Percentiles rank a stretch among this genome's conserved stretches.
Evolutionary conservation across 257 asterid genomes (phyloP).

Genomic region (Nicotiana paniculata): DNA sequence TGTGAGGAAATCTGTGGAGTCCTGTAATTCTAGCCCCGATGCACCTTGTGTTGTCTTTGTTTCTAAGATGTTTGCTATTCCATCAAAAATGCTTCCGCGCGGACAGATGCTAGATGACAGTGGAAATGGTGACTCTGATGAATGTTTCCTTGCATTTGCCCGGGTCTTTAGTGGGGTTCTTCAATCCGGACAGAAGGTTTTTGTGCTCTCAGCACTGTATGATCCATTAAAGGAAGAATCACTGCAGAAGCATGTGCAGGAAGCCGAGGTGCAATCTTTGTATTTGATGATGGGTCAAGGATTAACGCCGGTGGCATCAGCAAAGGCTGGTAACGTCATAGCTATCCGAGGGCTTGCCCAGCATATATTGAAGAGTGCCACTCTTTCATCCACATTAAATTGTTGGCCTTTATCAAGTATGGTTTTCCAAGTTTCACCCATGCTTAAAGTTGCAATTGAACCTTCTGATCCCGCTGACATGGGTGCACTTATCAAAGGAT

Average conservation of each 20-base stretch:
- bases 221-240: conserved; percentile 69
- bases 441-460: conserved; percentile 89
- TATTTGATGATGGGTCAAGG: conserved; percentile 98
- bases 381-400: conserved; percentile 70
- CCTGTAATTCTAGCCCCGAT: conserved; percentile 54
- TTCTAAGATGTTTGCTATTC: conserved; percentile 92
- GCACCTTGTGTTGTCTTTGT: conserved; percentile 90
- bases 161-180: conserved; percentile 91
- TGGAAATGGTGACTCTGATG: conserved; percentile 57
- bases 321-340: conserved; percentile 72
- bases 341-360: conserved; percentile 95
- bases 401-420: conserved; percentile 96
- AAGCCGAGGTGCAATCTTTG: conserved; percentile 62
- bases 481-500: conserved; percentile 71
- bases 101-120: conserved; percentile 50
- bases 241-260: conserved; percentile 79
- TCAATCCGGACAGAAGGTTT: conserved; percentile 58
- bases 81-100: conserved; percentile 82
- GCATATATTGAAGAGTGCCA: conserved; percentile 84
- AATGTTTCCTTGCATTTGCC: conserved; percentile 94
- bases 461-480: conserved; percentile 94
- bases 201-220: conserved; percentile 76
- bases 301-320: conserved; percentile 66
- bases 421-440: conserved; percentile 91
- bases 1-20: conserved; percentile 69